Evolutionary conservation across 768 basidiomycete genomes (phyloP).

Genomic region (Steccherinum ochraceum): DNA sequence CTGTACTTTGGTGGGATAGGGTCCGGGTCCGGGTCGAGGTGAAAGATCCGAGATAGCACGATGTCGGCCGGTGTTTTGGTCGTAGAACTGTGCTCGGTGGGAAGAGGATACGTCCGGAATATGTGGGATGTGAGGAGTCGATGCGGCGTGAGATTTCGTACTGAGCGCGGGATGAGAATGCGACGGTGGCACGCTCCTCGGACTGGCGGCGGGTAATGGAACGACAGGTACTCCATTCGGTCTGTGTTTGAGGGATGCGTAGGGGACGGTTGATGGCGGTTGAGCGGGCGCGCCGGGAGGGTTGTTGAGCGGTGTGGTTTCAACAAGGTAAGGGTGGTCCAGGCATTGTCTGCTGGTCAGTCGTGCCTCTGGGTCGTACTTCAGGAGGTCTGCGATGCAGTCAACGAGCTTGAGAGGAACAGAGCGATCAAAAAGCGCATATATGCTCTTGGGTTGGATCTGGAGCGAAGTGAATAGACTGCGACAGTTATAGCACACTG

Average conservation of each 20-base stretch:
- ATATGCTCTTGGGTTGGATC: constrained; percentile 61
- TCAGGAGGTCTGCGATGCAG: constrained; percentile 87
- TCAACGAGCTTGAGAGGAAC: constrained; percentile 81
- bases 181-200: constrained; percentile 40
- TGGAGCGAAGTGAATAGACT: constrained; percentile 23
- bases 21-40: constrained; percentile 23
- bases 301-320: constrained; percentile 63
- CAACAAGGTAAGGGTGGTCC: constrained; percentile 82
- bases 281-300: constrained; percentile 48
- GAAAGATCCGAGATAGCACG: constrained; percentile 18
- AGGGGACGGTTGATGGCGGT: constrained; percentile 8
- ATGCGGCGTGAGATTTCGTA: constrained; percentile 30
- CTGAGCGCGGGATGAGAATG: constrained; percentile 40
- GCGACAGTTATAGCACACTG: constrained; percentile 4
- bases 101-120: constrained; percentile 44
- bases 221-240: constrained; percentile 26
- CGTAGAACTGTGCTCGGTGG: constrained; percentile 48
- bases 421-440: constrained; percentile 68
- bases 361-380: constrained; percentile 84
- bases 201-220: constrained; percentile 17
- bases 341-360: constrained; percentile 84
- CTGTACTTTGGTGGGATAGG: constrained; percentile 7
- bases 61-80: constrained; percentile 20
- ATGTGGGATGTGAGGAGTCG: constrained; percentile 30
- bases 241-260: background rate